These are phyloP conservation scores for Trifolium subterraneum DNA, from an alignment of 306 rosid genomes.

Conservation along the genomic window DNA sequence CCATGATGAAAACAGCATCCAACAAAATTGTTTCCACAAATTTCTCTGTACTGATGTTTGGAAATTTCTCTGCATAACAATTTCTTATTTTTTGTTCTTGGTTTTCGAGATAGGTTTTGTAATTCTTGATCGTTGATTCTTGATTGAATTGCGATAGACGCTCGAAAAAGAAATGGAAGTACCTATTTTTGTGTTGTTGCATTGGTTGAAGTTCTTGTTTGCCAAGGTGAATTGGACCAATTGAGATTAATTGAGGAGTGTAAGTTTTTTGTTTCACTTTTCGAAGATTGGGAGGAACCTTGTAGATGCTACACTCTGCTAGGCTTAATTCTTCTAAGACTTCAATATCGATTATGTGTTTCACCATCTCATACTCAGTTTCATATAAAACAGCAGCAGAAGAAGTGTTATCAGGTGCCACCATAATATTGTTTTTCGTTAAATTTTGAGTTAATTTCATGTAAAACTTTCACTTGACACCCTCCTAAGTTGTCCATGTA, in stretches of 20 bases:
- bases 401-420: conserved; percentile 9
- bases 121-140: neutral
- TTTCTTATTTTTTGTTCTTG: conserved; percentile 33
- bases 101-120: neutral
- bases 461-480: too few relatives aligned
- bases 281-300: conserved; percentile 52
- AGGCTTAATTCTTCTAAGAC: conserved; percentile 24
- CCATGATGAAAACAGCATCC: conserved; percentile 52
- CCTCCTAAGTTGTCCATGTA: too few relatives aligned
- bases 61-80: conserved; percentile 39
- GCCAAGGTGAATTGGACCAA: conserved; percentile 56
- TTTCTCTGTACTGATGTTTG: neutral
- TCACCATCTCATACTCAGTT: conserved; percentile 32
- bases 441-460: too few relatives aligned
- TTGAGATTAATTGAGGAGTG: conserved; percentile 60
- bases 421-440: conserved; percentile 19
- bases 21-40: conserved; percentile 39
- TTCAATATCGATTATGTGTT: conserved; percentile 37
- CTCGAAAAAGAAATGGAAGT: conserved; percentile 33
- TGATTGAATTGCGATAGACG: conserved; percentile 5
- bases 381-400: neutral
- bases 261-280: conserved; percentile 45
- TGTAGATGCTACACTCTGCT: conserved; percentile 41
- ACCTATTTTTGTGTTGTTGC: conserved; percentile 45
- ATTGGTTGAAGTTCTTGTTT: conserved; percentile 33